Percentiles rank a stretch among this genome's conserved stretches.
phyloP scores from a whole-genome alignment of 2,329 filamentous ascomycete genomes.

The Aspergillus novofumigatus region DNA sequence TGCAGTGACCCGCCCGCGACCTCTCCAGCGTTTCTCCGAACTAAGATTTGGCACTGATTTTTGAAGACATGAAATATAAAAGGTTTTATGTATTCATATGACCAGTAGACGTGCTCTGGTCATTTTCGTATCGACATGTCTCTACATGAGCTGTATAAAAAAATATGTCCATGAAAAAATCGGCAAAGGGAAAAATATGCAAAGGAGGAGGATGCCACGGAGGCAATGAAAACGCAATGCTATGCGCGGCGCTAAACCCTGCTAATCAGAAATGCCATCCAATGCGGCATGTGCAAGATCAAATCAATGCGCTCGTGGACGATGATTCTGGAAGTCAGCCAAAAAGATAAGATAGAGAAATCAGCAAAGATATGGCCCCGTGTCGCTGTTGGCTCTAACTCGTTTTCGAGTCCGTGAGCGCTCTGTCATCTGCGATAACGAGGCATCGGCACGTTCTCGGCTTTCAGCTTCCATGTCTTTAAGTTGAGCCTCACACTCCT shows the following conservation, averaged over 20 bases:
- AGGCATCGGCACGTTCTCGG: slow-evolving; percentile 11
- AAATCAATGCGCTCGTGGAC: not conserved
- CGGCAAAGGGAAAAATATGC: not conserved
- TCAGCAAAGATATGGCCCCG: slow-evolving; percentile 1
- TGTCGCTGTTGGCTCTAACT: not conserved
- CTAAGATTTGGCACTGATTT: not conserved
- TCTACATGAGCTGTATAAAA: not conserved
- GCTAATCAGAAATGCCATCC: not conserved
- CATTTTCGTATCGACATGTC: no score
- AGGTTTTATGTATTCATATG: not conserved
- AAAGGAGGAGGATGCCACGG: not conserved
- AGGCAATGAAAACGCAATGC: not conserved
- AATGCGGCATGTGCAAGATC: not conserved
- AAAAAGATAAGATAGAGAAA: not conserved
- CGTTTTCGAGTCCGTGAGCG: slow-evolving; percentile 16
- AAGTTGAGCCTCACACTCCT: slow-evolving; percentile 35
- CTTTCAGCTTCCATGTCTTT: slow-evolving; percentile 21
- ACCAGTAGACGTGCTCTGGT: not conserved
- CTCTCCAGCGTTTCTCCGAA: no score
- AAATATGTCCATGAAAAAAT: not conserved
- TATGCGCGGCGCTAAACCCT: not conserved
- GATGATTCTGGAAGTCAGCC: not conserved
- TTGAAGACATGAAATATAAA: not conserved
- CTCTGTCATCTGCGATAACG: slow-evolving; percentile 22
- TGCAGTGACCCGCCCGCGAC: not conserved